Evolutionary conservation across 2,329 filamentous ascomycete species (phyloP).

Genomic region (Trichoderma koningii): DNA sequence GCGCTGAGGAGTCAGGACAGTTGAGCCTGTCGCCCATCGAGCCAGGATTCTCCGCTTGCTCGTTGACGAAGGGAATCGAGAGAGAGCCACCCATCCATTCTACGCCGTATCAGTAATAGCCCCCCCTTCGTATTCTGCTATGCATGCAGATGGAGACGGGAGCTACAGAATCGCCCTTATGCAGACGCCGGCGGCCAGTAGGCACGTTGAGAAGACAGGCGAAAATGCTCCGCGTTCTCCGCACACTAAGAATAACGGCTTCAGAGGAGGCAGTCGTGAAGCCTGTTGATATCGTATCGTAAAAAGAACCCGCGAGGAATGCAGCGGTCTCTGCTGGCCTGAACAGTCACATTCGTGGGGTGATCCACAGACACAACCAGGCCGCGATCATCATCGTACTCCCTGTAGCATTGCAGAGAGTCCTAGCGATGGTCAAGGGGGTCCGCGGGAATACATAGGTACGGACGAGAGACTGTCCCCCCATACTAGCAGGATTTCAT

Average conservation of each 20-base stretch:
- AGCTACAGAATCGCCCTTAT: conserved; percentile 22
- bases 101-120: conserved; percentile 18
- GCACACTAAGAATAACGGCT: background rate
- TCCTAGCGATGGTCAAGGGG: conserved; percentile 18
- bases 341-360: conserved; percentile 24
- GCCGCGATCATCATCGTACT: background rate
- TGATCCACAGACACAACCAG: conserved; percentile 9
- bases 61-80: background rate
- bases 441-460: too few species aligned
- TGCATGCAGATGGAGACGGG: conserved; percentile 27
- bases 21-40: conserved; percentile 6
- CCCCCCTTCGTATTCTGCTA: conserved; percentile 25
- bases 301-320: conserved; percentile 5
- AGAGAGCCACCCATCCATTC: conserved; percentile 17
- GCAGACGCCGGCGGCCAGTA: conserved; percentile 15
- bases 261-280: background rate
- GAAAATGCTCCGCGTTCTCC: conserved; percentile 24
- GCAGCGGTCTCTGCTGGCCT: conserved; percentile 11
- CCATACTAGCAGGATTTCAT: background rate
- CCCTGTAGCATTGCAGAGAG: background rate
- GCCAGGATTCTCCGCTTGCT: conserved; percentile 23
- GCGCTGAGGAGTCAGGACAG: background rate
- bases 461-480: too few species aligned
- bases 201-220: background rate
- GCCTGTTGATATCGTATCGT: background rate